phyloP scores from a whole-genome alignment of 2,329 filamentous ascomycete species.

The Pseudodiploospora longispora region DNA sequence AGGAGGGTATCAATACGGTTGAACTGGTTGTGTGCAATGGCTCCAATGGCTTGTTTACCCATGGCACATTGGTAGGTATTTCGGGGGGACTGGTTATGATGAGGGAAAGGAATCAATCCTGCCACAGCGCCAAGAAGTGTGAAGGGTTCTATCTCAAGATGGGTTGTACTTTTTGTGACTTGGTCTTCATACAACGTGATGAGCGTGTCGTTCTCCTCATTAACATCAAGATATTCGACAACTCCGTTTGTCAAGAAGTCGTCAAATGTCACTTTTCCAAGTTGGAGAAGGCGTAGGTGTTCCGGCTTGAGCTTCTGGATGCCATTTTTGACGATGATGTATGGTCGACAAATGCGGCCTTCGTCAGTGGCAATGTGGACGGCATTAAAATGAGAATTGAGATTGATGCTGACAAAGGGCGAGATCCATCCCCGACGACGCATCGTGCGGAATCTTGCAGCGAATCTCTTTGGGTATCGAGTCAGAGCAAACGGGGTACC shows the following conservation, averaged over 20 bases:
- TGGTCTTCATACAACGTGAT: slow-evolving; percentile 85
- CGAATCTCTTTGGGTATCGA: slow-evolving; percentile 75
- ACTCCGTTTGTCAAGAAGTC: slow-evolving; percentile 86
- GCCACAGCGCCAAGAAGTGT: slow-evolving; percentile 93
- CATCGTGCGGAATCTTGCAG: slow-evolving; percentile 76
- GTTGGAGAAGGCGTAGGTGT: slow-evolving; percentile 73
- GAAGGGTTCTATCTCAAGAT: slow-evolving; percentile 96
- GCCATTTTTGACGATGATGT: slow-evolving; percentile 89
- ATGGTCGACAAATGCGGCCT: slow-evolving; percentile 88
- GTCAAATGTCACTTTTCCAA: slow-evolving; percentile 82
- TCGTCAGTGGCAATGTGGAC: slow-evolving; percentile 97
- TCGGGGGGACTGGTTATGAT: slow-evolving; percentile 96
- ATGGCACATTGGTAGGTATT: slow-evolving; percentile 99
- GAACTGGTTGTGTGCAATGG: slow-evolving; percentile 97
- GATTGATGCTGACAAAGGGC: slow-evolving; percentile 92
- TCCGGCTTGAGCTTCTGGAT: slow-evolving; percentile 71
- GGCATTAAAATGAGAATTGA: slow-evolving; percentile 85
- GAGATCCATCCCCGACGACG: slow-evolving; percentile 86
- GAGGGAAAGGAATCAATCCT: slow-evolving; percentile 92
- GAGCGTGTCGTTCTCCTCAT: slow-evolving; percentile 94
- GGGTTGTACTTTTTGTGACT: slow-evolving; percentile 76
- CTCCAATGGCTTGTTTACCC: slow-evolving; percentile 99
- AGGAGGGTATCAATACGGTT: slow-evolving; percentile 92
- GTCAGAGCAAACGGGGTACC: slow-evolving; percentile 89
- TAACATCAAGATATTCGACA: slow-evolving; percentile 94